phyloP scores from a whole-genome alignment of 1,284 basidiomycete species.

The Malassezia cuniculi region DNA sequence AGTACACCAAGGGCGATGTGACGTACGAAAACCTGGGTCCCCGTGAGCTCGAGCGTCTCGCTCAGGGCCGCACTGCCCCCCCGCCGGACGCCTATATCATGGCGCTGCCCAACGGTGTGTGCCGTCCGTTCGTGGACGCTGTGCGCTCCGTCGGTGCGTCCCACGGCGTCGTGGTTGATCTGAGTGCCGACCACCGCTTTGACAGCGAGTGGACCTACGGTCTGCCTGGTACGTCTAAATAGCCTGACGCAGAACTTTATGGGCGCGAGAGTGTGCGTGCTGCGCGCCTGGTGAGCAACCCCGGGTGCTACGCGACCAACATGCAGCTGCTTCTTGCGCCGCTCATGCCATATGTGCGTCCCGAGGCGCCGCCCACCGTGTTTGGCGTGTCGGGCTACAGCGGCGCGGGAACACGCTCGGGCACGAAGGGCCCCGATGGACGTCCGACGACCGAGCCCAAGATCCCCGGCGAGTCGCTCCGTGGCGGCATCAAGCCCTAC shows the following conservation, averaged over 20 bases:
- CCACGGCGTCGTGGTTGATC: constrained; percentile 60
- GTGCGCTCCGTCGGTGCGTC: constrained; percentile 62
- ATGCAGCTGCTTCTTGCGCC: constrained; percentile 83
- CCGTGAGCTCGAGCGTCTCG: constrained; percentile 40
- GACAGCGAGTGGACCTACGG: constrained; percentile 92
- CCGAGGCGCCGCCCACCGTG: constrained; percentile 62
- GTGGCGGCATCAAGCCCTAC: constrained; percentile 69
- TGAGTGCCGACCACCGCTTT: constrained; percentile 90
- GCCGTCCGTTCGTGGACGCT: constrained; percentile 94
- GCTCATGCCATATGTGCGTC: constrained; percentile 60
- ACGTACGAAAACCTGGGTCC: constrained; percentile 45
- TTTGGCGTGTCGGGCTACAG: constrained; percentile 90
- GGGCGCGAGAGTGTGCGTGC: constrained; percentile 58
- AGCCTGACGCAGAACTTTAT: constrained; percentile 62
- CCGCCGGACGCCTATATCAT: constrained; percentile 53
- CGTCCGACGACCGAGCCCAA: constrained; percentile 58
- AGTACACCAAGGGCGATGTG: constrained; percentile 60
- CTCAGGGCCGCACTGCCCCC: constrained; percentile 31
- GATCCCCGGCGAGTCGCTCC: constrained; percentile 61
- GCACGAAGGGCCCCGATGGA: constrained; percentile 15
- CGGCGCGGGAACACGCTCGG: constrained; percentile 74
- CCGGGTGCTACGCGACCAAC: constrained; percentile 91
- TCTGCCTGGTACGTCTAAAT: constrained; percentile 73
- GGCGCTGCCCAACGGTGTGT: constrained; percentile 91
- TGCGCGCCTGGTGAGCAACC: constrained; percentile 82